A percentile compares a stretch with the other conserved stretches of the same genome.
Evolutionary conservation across 1,284 basidiomycete species (phyloP).

Genomic region (Lignosus rhinocerotis): DNA sequence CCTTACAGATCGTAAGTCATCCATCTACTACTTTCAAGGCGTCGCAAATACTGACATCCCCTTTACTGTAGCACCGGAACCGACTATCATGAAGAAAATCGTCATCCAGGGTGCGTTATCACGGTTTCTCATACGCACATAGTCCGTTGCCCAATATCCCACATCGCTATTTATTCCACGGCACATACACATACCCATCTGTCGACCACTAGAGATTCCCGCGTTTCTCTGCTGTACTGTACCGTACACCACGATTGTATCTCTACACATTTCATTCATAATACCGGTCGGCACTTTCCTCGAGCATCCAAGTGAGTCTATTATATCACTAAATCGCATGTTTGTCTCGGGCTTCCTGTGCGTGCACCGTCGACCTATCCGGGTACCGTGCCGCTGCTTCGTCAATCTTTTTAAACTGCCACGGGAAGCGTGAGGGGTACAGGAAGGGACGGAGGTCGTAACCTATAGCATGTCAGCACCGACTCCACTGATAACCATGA

Average conservation of each 20-base stretch:
- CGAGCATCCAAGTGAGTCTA: too few relatives aligned
- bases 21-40: not conserved
- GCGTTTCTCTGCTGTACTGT: conserved; percentile 15
- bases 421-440: conserved; percentile 91
- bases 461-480: conserved; percentile 45
- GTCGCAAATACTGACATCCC: not conserved
- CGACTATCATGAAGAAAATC: conserved; percentile 87
- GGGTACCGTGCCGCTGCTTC: conserved; percentile 74
- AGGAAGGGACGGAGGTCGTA: conserved; percentile 97
- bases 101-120: conserved; percentile 75
- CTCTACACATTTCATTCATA: not conserved
- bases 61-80: conserved; percentile 57
- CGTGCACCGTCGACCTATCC: conserved; percentile 54
- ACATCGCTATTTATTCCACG: not conserved
- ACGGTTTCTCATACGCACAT: conserved; percentile 35
- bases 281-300: too few relatives aligned
- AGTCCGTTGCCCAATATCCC: not conserved
- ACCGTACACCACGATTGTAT: conserved; percentile 11
- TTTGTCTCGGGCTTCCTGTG: conserved; percentile 23
- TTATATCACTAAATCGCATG: conserved; percentile 11
- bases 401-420: conserved; percentile 97
- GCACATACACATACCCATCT: not conserved
- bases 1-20: conserved; percentile 76
- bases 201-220: conserved; percentile 8
- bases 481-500: too few relatives aligned